Evolutionary conservation across 2,329 filamentous ascomycete species (phyloP).

Genomic region (Intubia oerlemansii): DNA sequence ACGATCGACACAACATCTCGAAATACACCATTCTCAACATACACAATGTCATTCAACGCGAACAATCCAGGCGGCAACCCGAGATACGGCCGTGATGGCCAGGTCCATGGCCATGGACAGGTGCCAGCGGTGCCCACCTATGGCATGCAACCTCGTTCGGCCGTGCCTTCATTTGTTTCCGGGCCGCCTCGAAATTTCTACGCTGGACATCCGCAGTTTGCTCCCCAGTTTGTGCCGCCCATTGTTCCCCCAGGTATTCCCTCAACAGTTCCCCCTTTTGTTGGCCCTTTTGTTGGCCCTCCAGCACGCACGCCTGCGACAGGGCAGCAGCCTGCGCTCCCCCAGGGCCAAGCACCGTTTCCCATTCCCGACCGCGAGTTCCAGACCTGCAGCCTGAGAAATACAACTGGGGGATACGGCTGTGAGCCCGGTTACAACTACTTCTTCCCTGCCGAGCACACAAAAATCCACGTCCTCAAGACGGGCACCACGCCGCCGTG

Average conservation of each 20-base stretch:
- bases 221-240: no score
- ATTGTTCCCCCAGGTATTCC: no score
- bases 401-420: conserved; percentile 33
- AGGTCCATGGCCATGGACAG: no score
- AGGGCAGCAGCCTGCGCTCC: conserved; percentile 7
- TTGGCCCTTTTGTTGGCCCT: no score
- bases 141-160: no score
- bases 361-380: conserved; percentile 22
- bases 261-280: no score
- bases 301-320: conserved; percentile 6
- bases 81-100: conserved; percentile 8
- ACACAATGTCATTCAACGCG: conserved; percentile 4
- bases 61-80: conserved; percentile 7
- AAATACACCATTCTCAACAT: no score
- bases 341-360: conserved; percentile 15
- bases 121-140: no score
- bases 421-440: conserved; percentile 43
- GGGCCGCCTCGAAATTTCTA: no score
- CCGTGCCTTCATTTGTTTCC: no score
- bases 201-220: no score
- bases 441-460: conserved; percentile 35
- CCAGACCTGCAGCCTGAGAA: conserved; percentile 31
- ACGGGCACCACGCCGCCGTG: conserved; percentile 26
- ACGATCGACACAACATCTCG: no score
- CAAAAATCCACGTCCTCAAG: conserved; percentile 37